A percentile compares a stretch with the other conserved stretches of the same genome.
Conservation (phyloP, 352 stramenopile genomes). For the Phytophthora brassicae region DNA sequence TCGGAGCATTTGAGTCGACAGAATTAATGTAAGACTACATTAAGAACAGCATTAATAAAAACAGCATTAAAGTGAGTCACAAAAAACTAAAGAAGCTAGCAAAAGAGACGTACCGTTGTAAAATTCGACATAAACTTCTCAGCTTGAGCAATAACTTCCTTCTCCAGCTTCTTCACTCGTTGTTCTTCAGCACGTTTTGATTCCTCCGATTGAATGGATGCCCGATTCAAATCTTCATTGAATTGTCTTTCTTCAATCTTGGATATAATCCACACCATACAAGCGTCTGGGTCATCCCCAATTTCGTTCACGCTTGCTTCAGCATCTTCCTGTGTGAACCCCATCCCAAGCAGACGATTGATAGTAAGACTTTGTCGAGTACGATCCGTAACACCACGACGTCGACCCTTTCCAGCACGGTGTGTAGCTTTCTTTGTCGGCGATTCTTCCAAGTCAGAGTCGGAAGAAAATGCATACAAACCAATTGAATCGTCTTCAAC, state of each 20-base stretch:
- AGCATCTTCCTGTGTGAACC: conserved; percentile 64
- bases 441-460: conserved; percentile 24
- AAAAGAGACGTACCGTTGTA: conserved; percentile 43
- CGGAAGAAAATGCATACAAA: conserved; percentile 16
- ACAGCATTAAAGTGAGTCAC: not conserved
- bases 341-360: conserved; percentile 58
- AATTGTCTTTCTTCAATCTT: conserved; percentile 75
- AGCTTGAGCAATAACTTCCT: conserved; percentile 49
- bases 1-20: conserved; percentile 33
- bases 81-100: not conserved
- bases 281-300: conserved; percentile 64
- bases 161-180: conserved; percentile 54
- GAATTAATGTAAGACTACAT: conserved; percentile 62
- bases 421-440: conserved; percentile 18
- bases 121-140: conserved; percentile 70
- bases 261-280: conserved; percentile 84
- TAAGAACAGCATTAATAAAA: too few relatives aligned
- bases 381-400: conserved; percentile 25
- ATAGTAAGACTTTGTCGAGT: conserved; percentile 58
- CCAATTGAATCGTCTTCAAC: conserved; percentile 14
- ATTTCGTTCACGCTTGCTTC: conserved; percentile 57
- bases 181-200: conserved; percentile 65
- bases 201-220: conserved; percentile 78
- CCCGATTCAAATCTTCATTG: conserved; percentile 63
- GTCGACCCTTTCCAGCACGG: conserved; percentile 9